Evolutionary conservation across 768 basidiomycete species (phyloP).

Genomic region (Russula foetens): DNA sequence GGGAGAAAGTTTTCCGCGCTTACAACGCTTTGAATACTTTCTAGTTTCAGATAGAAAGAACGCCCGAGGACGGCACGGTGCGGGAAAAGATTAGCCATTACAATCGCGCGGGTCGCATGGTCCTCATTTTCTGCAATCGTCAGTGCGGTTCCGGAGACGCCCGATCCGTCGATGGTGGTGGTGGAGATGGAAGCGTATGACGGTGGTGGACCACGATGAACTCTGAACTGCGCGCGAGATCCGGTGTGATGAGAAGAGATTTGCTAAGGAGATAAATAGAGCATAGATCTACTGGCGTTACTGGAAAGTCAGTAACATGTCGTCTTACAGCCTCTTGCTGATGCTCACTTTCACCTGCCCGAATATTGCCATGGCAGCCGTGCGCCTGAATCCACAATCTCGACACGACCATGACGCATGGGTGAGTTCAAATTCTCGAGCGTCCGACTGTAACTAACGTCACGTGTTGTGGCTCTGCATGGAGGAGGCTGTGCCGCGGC

Average conservation of each 20-base stretch:
- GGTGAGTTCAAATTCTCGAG: no score
- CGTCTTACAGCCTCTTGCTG: no score
- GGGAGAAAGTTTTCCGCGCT: conserved; percentile 99
- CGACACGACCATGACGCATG: no score
- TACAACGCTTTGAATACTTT: conserved; percentile 98
- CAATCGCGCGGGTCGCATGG: conserved; percentile 93
- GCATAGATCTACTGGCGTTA: no score
- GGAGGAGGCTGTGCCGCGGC: no score
- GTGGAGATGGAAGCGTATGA: conserved; percentile 81
- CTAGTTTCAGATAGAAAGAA: conserved; percentile 75
- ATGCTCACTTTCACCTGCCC: no score
- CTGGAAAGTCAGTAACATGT: no score
- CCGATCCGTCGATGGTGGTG: conserved; percentile 90
- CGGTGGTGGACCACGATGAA: conserved; percentile 74
- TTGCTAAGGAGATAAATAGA: conserved; percentile 84
- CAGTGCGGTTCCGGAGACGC: conserved; percentile 90
- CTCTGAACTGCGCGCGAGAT: conserved; percentile 68
- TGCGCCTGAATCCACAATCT: no score
- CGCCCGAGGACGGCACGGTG: conserved; percentile 59
- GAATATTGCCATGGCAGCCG: no score
- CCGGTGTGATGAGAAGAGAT: conserved; percentile 89
- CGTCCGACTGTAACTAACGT: no score
- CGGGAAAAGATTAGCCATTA: conserved; percentile 98
- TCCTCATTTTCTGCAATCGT: conserved; percentile 99
- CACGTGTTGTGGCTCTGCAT: no score